Base-by-base conservation (phyloP, 345 rosid genomes). In the Lepidium sativum region DNA sequence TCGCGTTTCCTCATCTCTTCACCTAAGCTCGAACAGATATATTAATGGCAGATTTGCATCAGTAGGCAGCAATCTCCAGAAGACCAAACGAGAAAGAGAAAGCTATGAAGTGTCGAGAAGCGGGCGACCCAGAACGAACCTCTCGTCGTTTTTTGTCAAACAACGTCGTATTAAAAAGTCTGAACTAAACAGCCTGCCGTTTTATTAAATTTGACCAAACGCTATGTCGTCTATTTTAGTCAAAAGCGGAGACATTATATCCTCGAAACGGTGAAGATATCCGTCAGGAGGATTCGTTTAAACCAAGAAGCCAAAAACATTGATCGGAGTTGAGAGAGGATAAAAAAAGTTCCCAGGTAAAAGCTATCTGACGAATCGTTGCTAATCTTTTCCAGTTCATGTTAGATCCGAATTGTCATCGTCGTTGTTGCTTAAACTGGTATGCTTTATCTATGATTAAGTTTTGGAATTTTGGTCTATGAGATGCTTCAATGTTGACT, bases 1-100 rank as follows among this genome's bases (percentile, higher is more conserved):
- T 95, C 99, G 8, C 97, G 91, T 78, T 88, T 95, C 89, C 97
- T 91, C 99, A 95, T 94, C 44, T 45, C 54, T 16, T 4, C 31
- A 27, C 11, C 12, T 44, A 23, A 9, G 38, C 41, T 25, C 44
- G 39, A 70, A 17, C 21, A 12, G 49, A 64, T 60, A 57, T 63
- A 64, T 69, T 60, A 50, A 68, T 61, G 43, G 57, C 73, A 20
- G 75, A 63, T 49, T 63, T 35, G 66, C 65, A 54, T 40, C 54
- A 44, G 53, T 34, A 33, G 54, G 73, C 15, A 18, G 32, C 33
- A 51, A 56, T 63, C 52, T 54, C 14, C 32, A 1, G 11, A 7
- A 27, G 31, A 27, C 31, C 31, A 27, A 33, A 41, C 38, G 51
- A n/a, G 20, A 44, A 8, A 10, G 49, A 31, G 25, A 38, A 31